phyloP scores from a whole-genome alignment of 305 asterid genomes.

The Fraxinus floribunda region DNA sequence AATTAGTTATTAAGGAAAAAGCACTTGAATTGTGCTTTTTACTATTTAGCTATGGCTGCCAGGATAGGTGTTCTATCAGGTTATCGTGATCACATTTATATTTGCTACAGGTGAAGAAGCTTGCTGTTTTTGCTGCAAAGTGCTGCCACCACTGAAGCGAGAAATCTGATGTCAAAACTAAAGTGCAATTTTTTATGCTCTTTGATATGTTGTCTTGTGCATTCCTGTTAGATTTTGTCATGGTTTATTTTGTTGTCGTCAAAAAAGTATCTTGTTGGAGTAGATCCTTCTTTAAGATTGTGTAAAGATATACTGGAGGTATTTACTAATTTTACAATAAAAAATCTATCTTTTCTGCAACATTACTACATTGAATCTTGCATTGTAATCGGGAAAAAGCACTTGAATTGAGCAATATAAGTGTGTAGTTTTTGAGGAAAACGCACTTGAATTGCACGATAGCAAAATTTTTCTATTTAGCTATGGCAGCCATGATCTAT shows the following conservation, averaged over 20 bases:
- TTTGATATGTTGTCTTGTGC: not conserved
- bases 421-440: not conserved
- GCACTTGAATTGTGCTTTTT: not conserved
- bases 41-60: not conserved
- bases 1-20: not conserved
- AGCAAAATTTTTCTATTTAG: not conserved
- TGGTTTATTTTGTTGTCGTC: not conserved
- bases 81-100: not conserved
- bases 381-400: not conserved
- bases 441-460: not conserved
- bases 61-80: not conserved
- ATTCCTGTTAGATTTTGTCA: not conserved
- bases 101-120: slow-evolving; percentile 57
- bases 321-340: not conserved
- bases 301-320: not conserved
- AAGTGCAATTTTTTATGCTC: slow-evolving; percentile 30
- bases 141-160: slow-evolving; percentile 48
- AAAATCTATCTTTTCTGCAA: not conserved
- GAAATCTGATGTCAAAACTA: slow-evolving; percentile 31
- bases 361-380: slow-evolving; percentile 18
- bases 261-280: not conserved
- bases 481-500: not conserved
- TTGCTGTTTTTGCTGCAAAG: slow-evolving; percentile 61
- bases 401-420: not conserved
- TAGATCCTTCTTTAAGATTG: not conserved